These are phyloP conservation scores for Mallotus repandus DNA, from an alignment of 441 rosid genomes.

Conservation along the genomic window DNA sequence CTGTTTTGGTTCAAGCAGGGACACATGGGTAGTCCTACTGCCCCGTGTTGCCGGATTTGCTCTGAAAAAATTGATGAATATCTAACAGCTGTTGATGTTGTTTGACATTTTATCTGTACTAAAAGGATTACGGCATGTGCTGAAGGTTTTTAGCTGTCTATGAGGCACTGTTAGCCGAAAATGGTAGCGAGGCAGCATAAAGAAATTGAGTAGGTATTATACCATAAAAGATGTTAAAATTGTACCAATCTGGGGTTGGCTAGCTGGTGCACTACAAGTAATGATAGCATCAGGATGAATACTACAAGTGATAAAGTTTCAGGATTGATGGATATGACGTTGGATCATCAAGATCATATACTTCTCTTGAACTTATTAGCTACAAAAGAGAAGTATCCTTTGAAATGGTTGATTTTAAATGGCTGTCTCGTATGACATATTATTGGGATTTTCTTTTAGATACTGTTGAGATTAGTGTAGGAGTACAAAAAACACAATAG, in stretches of 20 bases:
- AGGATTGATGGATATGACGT: too few relatives aligned
- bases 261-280: too few relatives aligned
- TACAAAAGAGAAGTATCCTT: neutral
- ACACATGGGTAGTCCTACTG: constrained; percentile 27
- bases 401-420: neutral
- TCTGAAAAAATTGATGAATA: neutral
- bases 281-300: too few relatives aligned
- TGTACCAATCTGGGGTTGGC: neutral
- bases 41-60: neutral
- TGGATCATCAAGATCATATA: too few relatives aligned
- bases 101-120: neutral
- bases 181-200: neutral
- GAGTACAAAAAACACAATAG: neutral
- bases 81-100: neutral
- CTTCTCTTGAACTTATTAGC: too few relatives aligned
- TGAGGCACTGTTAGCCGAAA: neutral
- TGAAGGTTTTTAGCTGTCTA: neutral
- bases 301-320: too few relatives aligned
- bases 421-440: neutral
- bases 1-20: constrained; percentile 31
- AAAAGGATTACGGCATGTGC: neutral
- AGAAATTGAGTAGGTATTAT: neutral
- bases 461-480: neutral
- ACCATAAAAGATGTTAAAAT: neutral
- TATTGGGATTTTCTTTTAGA: neutral